These are phyloP conservation scores for Boechera divaricarpa DNA, from an alignment of 345 rosid species.

Conservation along the genomic window DNA sequence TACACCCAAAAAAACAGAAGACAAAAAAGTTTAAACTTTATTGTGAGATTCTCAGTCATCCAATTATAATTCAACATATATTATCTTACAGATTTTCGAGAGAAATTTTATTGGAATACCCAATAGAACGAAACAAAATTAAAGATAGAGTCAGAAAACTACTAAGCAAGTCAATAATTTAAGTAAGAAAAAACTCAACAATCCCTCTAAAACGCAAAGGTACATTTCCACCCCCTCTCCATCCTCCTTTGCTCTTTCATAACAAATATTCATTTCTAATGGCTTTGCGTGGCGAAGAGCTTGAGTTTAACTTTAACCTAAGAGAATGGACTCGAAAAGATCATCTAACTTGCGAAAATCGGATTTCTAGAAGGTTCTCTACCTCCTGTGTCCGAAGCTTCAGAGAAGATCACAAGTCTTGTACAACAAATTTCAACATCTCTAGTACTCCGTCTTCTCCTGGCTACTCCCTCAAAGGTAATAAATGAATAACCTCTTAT, in stretches of 20 bases:
- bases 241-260: background rate
- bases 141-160: background rate
- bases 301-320: conserved; percentile 39
- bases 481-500: background rate
- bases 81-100: background rate
- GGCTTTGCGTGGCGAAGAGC: conserved; percentile 40
- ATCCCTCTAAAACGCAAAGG: background rate
- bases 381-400: conserved; percentile 65
- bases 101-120: background rate
- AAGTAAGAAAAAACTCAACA: background rate
- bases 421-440: conserved; percentile 60
- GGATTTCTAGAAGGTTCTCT: conserved; percentile 64
- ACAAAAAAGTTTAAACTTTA: background rate
- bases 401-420: conserved; percentile 65
- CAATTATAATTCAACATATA: background rate
- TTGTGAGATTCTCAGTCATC: background rate
- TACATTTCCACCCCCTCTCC: background rate
- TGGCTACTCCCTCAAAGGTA: conserved; percentile 57
- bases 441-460: conserved; percentile 88
- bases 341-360: conserved; percentile 48
- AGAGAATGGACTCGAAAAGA: conserved; percentile 53
- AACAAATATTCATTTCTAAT: background rate
- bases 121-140: background rate
- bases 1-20: conserved; percentile 7
- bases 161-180: background rate